Base-by-base conservation (phyloP, 306 rosid genomes). In the Astragalus membranaceus region DNA sequence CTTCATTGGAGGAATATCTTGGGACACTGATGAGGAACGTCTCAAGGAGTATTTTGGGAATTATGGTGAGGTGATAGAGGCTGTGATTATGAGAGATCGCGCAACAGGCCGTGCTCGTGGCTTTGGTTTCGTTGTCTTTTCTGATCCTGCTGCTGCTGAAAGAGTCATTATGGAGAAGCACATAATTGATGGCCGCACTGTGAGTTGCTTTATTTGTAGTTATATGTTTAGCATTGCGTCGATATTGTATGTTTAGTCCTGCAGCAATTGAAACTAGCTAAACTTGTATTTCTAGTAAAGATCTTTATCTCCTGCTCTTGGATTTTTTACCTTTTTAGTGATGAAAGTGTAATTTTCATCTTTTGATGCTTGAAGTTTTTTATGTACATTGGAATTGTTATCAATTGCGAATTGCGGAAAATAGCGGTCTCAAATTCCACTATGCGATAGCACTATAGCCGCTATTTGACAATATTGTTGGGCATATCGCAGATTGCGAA, bases 1-100 rank as follows among this genome's bases (percentile, higher is more conserved):
- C 87, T 94, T 94, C 95, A 88, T 94, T 87, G 98, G 98, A 59
- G 98, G 98, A 73, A 94, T 94, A 87, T 90, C 98, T 6, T 94
- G 98, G 98, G 97, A 94, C 78, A 94, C 98, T 16, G 96, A 91
- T 73, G 99, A 91, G 84, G 97, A 87, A 76, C 95, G 96, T 59
- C 96, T 94, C 10, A 94, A 83, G 50, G 97, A 94, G 52, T 94
- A 94, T 76, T 94, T 94, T 72, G 79, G 92, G 72, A 87, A 84
- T n/a, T 94, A 91, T 61, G 99, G 99, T 44, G 99, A 94, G 87
- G 97, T 94, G 56, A 89, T 89, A 50, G 97, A 94, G 85, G 91
- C 97, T 12, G 96, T 89, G 86, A 94, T 94, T 90, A 94, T 94
- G 97, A 89, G 95, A 72, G 99, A 94, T 87, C 99, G 99, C 10